Percentiles rank a stretch among this genome's conserved stretches.
Conservation (phyloP, 257 asterid species). For the Solanum peruvianum region DNA sequence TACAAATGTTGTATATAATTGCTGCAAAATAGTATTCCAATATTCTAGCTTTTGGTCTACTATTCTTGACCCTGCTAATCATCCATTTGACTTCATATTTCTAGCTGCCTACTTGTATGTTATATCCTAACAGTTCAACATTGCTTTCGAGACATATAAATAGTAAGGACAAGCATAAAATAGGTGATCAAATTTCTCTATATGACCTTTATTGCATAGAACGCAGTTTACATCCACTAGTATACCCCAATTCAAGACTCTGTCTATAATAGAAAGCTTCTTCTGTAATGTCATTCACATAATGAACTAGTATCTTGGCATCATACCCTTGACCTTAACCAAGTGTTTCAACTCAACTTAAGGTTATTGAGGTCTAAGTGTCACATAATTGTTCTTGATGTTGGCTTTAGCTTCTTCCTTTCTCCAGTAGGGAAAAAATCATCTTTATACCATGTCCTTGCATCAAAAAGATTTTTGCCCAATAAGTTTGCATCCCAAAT, state of each 20-base stretch:
- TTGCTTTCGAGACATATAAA: too few species aligned
- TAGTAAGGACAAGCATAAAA: not conserved
- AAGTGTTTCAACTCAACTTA: not conserved
- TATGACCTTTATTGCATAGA: not conserved
- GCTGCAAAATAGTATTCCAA: not conserved
- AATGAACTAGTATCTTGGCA: not conserved
- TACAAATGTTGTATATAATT: too few species aligned
- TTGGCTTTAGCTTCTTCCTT: too few species aligned
- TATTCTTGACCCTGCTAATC: too few species aligned
- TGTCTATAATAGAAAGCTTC: too few species aligned
- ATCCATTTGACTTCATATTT: too few species aligned
- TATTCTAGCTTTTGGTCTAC: too few species aligned
- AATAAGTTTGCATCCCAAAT: too few species aligned
- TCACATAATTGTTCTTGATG: not conserved
- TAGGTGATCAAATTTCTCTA: not conserved
- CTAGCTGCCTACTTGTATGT: not conserved
- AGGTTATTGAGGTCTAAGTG: not conserved
- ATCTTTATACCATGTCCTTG: too few species aligned
- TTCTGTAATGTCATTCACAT: not conserved
- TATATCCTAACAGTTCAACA: too few species aligned
- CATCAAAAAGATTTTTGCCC: too few species aligned
- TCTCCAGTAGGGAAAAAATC: too few species aligned
- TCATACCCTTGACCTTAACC: not conserved
- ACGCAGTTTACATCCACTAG: fast-evolving
- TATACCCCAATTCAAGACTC: not conserved